Percentiles rank a stretch among this genome's conserved stretches.
phyloP scores from a whole-genome alignment of 257 asterid genomes.

The Solanum bulbocastanum region DNA sequence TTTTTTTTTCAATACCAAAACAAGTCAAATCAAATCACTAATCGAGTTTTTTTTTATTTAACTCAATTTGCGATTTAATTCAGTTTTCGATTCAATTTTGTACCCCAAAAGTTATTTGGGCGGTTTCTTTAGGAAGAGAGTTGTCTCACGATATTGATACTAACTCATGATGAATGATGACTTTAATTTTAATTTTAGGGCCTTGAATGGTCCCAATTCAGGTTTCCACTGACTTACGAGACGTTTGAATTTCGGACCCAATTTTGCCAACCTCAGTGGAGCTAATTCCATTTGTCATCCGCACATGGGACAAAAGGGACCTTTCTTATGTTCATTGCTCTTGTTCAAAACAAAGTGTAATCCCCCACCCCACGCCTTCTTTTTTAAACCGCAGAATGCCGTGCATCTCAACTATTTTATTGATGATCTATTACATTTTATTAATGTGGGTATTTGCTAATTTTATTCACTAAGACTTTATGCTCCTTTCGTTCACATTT shows the following conservation, averaged over 20 bases:
- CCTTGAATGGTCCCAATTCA: neutral
- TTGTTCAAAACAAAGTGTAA: neutral
- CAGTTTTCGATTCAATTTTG: too few species aligned
- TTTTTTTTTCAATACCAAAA: too few species aligned
- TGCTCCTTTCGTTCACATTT: neutral
- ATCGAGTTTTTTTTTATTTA: too few species aligned
- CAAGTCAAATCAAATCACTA: too few species aligned
- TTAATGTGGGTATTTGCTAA: neutral
- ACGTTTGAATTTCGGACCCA: slow-evolving; percentile 1
- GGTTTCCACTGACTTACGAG: neutral
- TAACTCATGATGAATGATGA: neutral
- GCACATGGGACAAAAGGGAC: slow-evolving; percentile 5
- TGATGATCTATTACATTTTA: neutral
- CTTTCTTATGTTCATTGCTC: neutral
- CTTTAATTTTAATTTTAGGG: neutral
- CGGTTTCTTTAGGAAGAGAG: neutral
- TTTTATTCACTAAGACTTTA: neutral
- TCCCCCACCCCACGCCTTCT: neutral
- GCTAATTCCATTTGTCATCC: neutral
- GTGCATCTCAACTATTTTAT: neutral
- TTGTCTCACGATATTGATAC: neutral
- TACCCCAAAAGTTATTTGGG: neutral
- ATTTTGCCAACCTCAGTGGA: neutral
- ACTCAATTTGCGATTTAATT: too few species aligned
- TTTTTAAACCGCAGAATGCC: neutral